These are phyloP conservation scores for Sordariomycetes sp. DNA, from an alignment of 2,329 filamentous ascomycete genomes.

Conservation along the genomic window DNA sequence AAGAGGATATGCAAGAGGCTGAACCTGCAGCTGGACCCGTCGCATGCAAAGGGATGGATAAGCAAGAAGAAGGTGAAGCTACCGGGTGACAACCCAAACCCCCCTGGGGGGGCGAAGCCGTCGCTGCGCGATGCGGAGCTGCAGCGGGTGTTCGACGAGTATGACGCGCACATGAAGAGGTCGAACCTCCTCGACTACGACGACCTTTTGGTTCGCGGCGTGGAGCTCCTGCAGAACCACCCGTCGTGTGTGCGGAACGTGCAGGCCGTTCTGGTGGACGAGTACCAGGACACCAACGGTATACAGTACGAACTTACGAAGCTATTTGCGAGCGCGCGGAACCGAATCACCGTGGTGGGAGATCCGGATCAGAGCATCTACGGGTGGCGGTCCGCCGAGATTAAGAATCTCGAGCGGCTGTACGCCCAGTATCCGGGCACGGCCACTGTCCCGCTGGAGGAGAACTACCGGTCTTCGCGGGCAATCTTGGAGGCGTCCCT, in stretches of 20 bases:
- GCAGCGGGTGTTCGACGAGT: conserved; percentile 58
- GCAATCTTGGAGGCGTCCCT: conserved; percentile 73
- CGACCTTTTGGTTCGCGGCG: conserved; percentile 76
- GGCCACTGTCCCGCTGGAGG: conserved; percentile 73
- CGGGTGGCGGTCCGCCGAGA: conserved; percentile 87
- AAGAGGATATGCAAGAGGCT: conserved; percentile 73
- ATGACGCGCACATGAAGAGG: conserved; percentile 62
- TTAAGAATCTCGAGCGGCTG: conserved; percentile 75
- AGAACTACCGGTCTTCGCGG: conserved; percentile 89
- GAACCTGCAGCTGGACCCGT: conserved; percentile 57
- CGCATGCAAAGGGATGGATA: conserved; percentile 64
- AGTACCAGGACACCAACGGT: conserved; percentile 95
- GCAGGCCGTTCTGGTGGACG: conserved; percentile 85
- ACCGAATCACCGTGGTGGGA: conserved; percentile 85
- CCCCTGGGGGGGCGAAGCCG: background rate
- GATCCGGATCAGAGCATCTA: conserved; percentile 98
- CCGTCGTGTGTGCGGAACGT: conserved; percentile 82
- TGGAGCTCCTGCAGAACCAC: conserved; percentile 61
- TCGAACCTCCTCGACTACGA: conserved; percentile 91
- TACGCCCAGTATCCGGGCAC: conserved; percentile 67
- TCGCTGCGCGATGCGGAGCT: background rate
- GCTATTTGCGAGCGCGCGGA: conserved; percentile 62
- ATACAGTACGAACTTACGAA: conserved; percentile 94
- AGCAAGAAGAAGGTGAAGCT: conserved; percentile 54
- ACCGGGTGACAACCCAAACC: conserved; percentile 6